Conservation (phyloP, 768 basidiomycete species). For the Hygrophorus russula region DNA sequence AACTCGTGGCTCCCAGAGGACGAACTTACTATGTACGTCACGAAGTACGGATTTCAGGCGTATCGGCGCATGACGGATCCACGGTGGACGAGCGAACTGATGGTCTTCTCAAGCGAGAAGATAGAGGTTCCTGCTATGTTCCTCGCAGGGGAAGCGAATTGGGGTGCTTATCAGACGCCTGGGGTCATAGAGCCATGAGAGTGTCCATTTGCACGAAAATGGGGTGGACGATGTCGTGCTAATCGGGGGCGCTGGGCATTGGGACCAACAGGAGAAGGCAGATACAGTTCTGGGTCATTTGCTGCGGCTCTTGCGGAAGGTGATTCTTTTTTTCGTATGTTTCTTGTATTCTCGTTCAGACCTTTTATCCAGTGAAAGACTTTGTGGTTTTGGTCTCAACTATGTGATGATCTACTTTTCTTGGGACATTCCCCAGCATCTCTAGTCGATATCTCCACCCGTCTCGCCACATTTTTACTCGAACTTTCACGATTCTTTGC, state of each 20-base stretch:
- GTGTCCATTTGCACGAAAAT: conserved; percentile 22
- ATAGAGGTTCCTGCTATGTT: conserved; percentile 47
- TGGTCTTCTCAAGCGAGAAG: conserved; percentile 31
- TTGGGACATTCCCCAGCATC: too few species aligned
- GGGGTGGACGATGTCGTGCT: conserved; percentile 36
- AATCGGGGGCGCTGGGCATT: conserved; percentile 47
- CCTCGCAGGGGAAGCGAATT: conserved; percentile 29
- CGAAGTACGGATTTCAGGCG: conserved; percentile 55
- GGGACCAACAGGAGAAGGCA: conserved; percentile 48
- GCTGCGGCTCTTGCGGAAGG: conserved; percentile 24
- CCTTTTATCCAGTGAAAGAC: too few species aligned
- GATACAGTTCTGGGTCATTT: conserved; percentile 29
- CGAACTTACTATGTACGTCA: conserved; percentile 37
- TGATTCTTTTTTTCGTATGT: too few species aligned
- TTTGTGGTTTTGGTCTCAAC: too few species aligned
- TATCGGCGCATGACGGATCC: conserved; percentile 34
- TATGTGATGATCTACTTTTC: too few species aligned
- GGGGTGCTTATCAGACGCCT: conserved; percentile 8
- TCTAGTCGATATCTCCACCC: too few species aligned
- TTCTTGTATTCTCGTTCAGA: too few species aligned
- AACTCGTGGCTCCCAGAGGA: conserved; percentile 37
- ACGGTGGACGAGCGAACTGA: conserved; percentile 26
- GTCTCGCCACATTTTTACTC: too few species aligned
- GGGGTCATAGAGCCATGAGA: conserved; percentile 29
- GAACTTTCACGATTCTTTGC: too few species aligned